Percentiles rank a stretch among this genome's conserved stretches.
Conservation (phyloP, 2,329 filamentous ascomycete genomes). For the Macroventuria anomochaeta region DNA sequence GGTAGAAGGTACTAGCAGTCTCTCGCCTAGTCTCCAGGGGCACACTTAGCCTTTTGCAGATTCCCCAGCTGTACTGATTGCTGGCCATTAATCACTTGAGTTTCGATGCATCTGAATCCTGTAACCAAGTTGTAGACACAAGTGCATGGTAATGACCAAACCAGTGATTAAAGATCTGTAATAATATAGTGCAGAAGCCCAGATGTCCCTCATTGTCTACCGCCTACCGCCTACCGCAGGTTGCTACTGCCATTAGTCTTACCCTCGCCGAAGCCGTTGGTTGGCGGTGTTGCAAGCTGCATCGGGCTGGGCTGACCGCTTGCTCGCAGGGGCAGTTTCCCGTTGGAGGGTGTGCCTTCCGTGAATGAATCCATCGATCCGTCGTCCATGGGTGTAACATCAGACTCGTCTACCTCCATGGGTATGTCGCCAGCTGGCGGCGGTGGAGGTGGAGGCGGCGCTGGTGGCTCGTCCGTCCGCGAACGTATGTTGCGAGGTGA, state of each 20-base stretch:
- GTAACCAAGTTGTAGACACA: no score
- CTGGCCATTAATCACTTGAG: no score
- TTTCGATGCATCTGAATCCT: no score
- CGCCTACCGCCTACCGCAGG: neutral
- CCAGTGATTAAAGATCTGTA: constrained; percentile 14
- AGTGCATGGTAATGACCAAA: neutral
- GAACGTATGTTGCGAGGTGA: constrained; percentile 45
- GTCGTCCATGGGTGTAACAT: constrained; percentile 37
- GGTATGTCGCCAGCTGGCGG: constrained; percentile 47
- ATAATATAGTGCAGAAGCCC: constrained; percentile 8
- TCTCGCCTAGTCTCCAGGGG: no score
- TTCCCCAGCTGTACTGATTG: no score
- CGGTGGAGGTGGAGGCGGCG: constrained; percentile 53
- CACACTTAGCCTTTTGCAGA: no score
- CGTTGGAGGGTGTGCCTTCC: constrained; percentile 4
- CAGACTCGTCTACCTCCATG: constrained; percentile 33
- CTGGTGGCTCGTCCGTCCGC: constrained; percentile 45
- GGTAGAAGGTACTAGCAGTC: no score
- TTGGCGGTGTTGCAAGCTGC: constrained; percentile 55
- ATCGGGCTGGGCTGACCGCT: constrained; percentile 41
- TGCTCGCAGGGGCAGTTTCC: constrained; percentile 12
- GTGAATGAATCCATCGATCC: constrained; percentile 10
- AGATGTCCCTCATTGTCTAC: neutral
- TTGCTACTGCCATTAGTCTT: constrained; percentile 13
- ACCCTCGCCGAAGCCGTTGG: constrained; percentile 37